phyloP scores from a whole-genome alignment of 169 alveolate species.

The Plasmodium malariae region DNA sequence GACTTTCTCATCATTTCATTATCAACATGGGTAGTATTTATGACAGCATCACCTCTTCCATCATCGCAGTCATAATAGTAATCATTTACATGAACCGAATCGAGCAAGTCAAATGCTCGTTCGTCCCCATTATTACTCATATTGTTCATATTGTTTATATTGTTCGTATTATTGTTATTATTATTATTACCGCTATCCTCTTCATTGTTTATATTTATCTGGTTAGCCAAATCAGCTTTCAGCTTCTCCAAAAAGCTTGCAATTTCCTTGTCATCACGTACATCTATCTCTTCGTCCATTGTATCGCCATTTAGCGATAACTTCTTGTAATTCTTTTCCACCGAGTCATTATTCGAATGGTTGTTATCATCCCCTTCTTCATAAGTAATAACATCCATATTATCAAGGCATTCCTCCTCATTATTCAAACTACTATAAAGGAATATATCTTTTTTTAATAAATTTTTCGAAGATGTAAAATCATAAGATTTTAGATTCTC shows the following conservation, averaged over 20 bases:
- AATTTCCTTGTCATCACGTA: background rate
- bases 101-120: constrained; percentile 44
- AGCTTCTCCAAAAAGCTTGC: background rate
- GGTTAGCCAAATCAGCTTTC: background rate
- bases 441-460: constrained; percentile 53
- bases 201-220: constrained; percentile 2
- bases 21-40: background rate
- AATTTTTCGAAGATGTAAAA: constrained; percentile 42
- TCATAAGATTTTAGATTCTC: constrained; percentile 35
- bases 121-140: constrained; percentile 11
- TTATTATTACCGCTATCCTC: background rate
- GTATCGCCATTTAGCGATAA: background rate
- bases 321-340: background rate
- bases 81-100: constrained; percentile 21
- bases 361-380: background rate
- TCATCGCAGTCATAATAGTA: constrained; percentile 1
- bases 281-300: background rate
- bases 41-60: background rate
- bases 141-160: constrained; percentile 4
- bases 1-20: background rate
- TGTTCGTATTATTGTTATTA: constrained; percentile 14
- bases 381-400: too few relatives aligned
- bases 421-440: constrained; percentile 6
- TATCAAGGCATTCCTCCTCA: background rate
- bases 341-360: background rate